Conservation (phyloP, 306 rosid genomes). For the Abrus precatorius region DNA sequence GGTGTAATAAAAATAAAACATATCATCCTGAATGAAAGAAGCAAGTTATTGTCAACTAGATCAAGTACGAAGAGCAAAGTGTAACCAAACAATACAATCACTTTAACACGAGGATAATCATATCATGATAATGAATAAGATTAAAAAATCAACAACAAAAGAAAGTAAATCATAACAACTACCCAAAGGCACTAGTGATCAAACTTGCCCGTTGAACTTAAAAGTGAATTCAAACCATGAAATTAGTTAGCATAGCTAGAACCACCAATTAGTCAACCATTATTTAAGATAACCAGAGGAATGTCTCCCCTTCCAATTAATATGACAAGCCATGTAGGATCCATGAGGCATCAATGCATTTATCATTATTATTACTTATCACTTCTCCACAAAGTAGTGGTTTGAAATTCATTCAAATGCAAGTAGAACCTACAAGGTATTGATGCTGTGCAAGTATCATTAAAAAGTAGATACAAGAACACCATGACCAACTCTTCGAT, state of each 20-base stretch:
- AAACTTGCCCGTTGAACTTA: background rate
- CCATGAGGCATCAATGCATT: slow-evolving; percentile 6
- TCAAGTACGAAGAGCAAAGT: slow-evolving; percentile 48
- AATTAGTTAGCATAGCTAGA: background rate
- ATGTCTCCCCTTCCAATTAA: background rate
- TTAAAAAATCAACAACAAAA: background rate
- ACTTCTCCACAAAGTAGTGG: slow-evolving; percentile 21
- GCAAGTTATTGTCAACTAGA: slow-evolving; percentile 60
- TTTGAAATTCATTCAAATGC: slow-evolving; percentile 18
- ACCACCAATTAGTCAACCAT: slow-evolving; percentile 3
- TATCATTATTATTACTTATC: slow-evolving; percentile 3
- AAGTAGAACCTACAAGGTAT: slow-evolving; percentile 6
- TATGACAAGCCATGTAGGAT: background rate
- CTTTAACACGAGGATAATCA: slow-evolving; percentile 6
- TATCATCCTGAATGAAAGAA: slow-evolving; percentile 70
- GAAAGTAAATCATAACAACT: background rate
- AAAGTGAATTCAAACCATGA: slow-evolving; percentile 3
- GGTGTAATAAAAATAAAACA: slow-evolving; percentile 56
- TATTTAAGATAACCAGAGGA: background rate
- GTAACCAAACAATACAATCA: slow-evolving; percentile 13
- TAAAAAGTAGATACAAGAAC: background rate
- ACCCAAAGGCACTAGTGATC: background rate
- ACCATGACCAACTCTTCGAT: background rate
- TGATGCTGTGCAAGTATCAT: slow-evolving; percentile 8
- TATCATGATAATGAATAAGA: background rate